phyloP scores from a whole-genome alignment of 257 asterid species.

The Salvia splendens region DNA sequence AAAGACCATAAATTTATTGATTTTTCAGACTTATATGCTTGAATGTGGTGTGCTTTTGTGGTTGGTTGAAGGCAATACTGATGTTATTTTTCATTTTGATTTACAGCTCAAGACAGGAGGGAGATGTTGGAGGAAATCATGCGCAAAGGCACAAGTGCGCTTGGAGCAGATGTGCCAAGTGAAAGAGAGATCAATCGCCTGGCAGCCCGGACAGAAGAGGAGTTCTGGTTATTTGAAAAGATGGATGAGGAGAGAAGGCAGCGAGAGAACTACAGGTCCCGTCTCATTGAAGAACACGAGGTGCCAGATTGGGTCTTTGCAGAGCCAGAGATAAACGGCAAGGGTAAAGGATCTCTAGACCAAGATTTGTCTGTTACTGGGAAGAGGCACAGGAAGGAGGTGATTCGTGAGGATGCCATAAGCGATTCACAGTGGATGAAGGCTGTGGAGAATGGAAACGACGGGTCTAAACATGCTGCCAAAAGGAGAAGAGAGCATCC shows the following conservation, averaged over 20 bases:
- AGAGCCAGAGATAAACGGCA: slow-evolving; percentile 51
- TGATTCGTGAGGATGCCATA: slow-evolving; percentile 65
- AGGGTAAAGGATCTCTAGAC: slow-evolving; percentile 57
- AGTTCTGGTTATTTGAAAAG: slow-evolving; percentile 89
- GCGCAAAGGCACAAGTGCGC: slow-evolving; percentile 89
- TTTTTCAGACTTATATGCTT: not conserved
- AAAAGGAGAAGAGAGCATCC: slow-evolving; percentile 52
- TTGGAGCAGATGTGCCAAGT: slow-evolving; percentile 95
- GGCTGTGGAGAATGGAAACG: slow-evolving; percentile 72
- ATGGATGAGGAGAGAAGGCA: slow-evolving; percentile 95
- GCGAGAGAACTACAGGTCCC: slow-evolving; percentile 78
- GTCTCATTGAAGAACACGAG: slow-evolving; percentile 95
- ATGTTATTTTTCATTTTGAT: slow-evolving; percentile 15
- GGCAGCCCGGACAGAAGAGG: slow-evolving; percentile 96
- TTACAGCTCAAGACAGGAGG: slow-evolving; percentile 93
- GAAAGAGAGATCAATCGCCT: slow-evolving; percentile 95
- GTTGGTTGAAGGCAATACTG: slow-evolving; percentile 13
- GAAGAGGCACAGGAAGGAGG: slow-evolving; percentile 83
- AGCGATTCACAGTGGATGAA: slow-evolving; percentile 69
- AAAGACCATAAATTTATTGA: too few relatives aligned
- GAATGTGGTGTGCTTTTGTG: not conserved
- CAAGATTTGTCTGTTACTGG: slow-evolving; percentile 66
- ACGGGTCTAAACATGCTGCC: slow-evolving; percentile 41
- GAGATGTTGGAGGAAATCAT: slow-evolving; percentile 92
- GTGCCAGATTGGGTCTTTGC: slow-evolving; percentile 95